Percentiles rank a stretch among this genome's conserved stretches.
These are phyloP conservation scores for Spathaspora sp. DNA, from an alignment of 805 yeast species.

Conservation along the genomic window DNA sequence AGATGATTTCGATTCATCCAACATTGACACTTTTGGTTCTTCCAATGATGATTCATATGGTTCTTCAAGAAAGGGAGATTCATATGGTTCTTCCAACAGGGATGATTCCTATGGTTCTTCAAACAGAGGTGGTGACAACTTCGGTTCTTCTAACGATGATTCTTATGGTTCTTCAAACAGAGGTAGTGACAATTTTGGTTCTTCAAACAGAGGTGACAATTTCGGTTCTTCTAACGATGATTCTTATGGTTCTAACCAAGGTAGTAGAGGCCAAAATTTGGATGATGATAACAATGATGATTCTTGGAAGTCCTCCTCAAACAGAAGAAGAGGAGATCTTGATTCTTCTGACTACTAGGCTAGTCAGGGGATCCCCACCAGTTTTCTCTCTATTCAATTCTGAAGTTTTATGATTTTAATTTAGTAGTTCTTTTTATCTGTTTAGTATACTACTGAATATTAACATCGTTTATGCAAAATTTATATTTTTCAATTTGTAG, in stretches of 20 bases:
- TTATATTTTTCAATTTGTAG: not conserved
- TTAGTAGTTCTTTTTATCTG: not conserved
- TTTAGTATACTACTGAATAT: not conserved
- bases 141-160: slow-evolving; percentile 14
- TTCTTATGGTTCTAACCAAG: slow-evolving; percentile 11
- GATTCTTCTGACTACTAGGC: slow-evolving; percentile 6
- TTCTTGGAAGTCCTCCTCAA: slow-evolving; percentile 2
- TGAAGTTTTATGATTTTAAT: not conserved
- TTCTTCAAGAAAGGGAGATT: slow-evolving; percentile 15
- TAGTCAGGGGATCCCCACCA: not conserved
- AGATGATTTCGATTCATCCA: slow-evolving; percentile 14
- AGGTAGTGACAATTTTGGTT: slow-evolving; percentile 1
- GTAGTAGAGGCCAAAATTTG: not conserved
- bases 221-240: slow-evolving; percentile 5
- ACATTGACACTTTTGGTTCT: slow-evolving; percentile 13
- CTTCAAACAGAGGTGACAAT: not conserved
- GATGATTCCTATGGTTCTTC: slow-evolving; percentile 13
- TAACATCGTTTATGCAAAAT: not conserved
- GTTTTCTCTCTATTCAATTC: not conserved
- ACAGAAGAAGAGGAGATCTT: slow-evolving; percentile 11
- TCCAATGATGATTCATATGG: slow-evolving; percentile 21
- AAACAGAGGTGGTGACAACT: slow-evolving; percentile 9
- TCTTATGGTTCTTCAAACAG: slow-evolving; percentile 18
- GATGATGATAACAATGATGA: slow-evolving; percentile 4
- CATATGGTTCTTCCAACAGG: slow-evolving; percentile 17